Evolutionary conservation across 2,329 filamentous ascomycete species (phyloP).

Genomic region (Lachnellula cervina): DNA sequence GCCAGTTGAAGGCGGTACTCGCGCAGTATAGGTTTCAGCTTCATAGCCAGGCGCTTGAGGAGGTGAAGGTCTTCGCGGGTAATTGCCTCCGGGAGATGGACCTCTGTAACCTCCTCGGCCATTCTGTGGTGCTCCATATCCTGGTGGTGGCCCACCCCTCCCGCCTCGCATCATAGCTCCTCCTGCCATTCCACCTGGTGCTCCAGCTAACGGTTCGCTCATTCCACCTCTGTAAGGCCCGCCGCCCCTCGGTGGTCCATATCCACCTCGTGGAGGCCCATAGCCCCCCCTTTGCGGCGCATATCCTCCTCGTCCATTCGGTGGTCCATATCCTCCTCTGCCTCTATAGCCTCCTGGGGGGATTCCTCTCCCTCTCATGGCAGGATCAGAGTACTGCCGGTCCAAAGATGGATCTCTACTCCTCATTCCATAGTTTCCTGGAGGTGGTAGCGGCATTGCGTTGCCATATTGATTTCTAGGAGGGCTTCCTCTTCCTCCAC

Average conservation of each 20-base stretch:
- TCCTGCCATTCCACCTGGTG: conserved; percentile 27
- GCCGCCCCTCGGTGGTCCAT: conserved; percentile 30
- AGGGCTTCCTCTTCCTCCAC: conserved; percentile 27
- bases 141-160: conserved; percentile 40
- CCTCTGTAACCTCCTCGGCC: conserved; percentile 16
- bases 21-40: conserved; percentile 10
- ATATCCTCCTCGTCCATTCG: conserved; percentile 54
- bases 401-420: conserved; percentile 43
- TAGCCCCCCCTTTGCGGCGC: conserved; percentile 38
- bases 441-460: conserved; percentile 32
- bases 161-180: conserved; percentile 40
- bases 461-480: conserved; percentile 63
- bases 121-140: conserved; percentile 23
- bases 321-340: conserved; percentile 39
- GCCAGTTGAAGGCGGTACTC: conserved; percentile 11
- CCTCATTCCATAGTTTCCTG: conserved; percentile 36
- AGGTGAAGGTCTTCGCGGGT: conserved; percentile 23
- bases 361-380: conserved; percentile 28
- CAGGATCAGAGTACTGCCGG: conserved; percentile 35
- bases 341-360: conserved; percentile 17
- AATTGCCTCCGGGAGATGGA: conserved; percentile 9
- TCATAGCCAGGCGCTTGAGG: conserved; percentile 13
- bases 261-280: conserved; percentile 42
- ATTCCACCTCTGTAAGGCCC: conserved; percentile 22
- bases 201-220: conserved; percentile 19